Base-by-base conservation (phyloP, 169 alveolate genomes). In the Plasmodium ovale region DNA sequence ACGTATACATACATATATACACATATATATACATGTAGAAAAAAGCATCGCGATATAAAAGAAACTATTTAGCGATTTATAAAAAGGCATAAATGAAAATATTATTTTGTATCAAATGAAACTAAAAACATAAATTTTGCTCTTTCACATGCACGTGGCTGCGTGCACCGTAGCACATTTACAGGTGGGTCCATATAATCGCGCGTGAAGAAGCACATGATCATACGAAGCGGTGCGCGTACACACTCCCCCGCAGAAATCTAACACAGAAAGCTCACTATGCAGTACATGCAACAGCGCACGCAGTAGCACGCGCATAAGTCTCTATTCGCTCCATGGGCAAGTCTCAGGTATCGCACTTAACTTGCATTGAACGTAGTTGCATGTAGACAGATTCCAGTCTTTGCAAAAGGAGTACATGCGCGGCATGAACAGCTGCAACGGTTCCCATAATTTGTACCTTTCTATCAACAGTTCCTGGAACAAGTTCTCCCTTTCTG, bases 361-460 rank as follows among this genome's bases (percentile, higher is more conserved):
- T 74, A 7, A 74, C 62, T 47, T 58, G 74, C 74, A 74, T 74
- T 4, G 49, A 59, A 51, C 71, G 49, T 27, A 82, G 21, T 56
- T 82, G 90, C 90, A 82, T 64, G 56, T 82, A 82, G 19, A 37
- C 90, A 14, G 64, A 64, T 56, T 82, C 90, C 27, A 82, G 25
- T 33, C 90, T 31, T 69, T 82, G 90, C 56, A 87, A 87, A 9
- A 87, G 31, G n/a, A 87, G 37, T 10, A 72, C 92, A 87, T 87
- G 92, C 2, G 92, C 92, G 9, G 82, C 87, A 62, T 87, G 92
- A 19, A 87, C 92, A 35, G 92, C 92, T 54, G 92, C 87, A 62
- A 87, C 92, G 21, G 88, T 68, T 70, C 92, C 92, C 35, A 65
- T 70, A 7, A 87, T 71, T 87, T 58, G 27, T 5, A 70, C 87